Evolutionary conservation across 2,329 filamentous ascomycete species (phyloP).

Genomic region (Bimuria novae-zelandiae): DNA sequence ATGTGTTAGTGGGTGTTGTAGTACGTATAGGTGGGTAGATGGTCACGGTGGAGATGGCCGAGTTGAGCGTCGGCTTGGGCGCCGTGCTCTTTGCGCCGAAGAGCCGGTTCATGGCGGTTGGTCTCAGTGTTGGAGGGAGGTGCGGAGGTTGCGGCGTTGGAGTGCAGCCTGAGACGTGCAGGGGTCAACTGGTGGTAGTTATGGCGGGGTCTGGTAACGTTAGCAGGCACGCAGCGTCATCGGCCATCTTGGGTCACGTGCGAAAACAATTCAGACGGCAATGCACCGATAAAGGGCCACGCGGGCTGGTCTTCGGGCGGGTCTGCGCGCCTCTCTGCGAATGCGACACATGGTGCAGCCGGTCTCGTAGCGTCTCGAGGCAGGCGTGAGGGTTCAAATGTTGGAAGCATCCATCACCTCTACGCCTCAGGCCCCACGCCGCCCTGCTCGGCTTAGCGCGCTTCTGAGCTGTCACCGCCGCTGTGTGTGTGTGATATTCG

Average conservation of each 20-base stretch:
- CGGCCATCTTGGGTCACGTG: slow-evolving; percentile 6
- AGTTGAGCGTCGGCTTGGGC: slow-evolving; percentile 85
- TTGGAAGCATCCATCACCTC: too few species aligned
- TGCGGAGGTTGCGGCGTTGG: not conserved
- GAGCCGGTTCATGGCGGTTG: slow-evolving; percentile 83
- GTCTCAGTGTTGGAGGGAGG: not conserved
- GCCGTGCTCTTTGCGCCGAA: slow-evolving; percentile 87
- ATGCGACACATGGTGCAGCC: too few species aligned
- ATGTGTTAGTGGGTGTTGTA: slow-evolving; percentile 21
- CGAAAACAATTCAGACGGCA: not conserved
- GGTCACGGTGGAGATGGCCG: slow-evolving; percentile 78
- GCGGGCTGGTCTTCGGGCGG: too few species aligned
- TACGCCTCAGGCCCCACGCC: too few species aligned
- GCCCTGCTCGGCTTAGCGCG: too few species aligned
- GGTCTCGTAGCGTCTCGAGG: too few species aligned
- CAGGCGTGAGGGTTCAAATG: too few species aligned
- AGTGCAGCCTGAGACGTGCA: not conserved
- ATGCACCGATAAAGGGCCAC: not conserved
- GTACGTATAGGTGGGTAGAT: slow-evolving; percentile 11
- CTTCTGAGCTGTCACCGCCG: too few species aligned
- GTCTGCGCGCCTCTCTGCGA: not conserved
- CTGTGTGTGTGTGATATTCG: too few species aligned
- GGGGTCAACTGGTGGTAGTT: too few species aligned
- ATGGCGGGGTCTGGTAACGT: too few species aligned
- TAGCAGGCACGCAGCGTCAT: slow-evolving; percentile 3